A percentile compares a stretch with the other conserved stretches of the same genome.
Conservation (phyloP, 352 stramenopile species). For the Globisporangium camurandrum region DNA sequence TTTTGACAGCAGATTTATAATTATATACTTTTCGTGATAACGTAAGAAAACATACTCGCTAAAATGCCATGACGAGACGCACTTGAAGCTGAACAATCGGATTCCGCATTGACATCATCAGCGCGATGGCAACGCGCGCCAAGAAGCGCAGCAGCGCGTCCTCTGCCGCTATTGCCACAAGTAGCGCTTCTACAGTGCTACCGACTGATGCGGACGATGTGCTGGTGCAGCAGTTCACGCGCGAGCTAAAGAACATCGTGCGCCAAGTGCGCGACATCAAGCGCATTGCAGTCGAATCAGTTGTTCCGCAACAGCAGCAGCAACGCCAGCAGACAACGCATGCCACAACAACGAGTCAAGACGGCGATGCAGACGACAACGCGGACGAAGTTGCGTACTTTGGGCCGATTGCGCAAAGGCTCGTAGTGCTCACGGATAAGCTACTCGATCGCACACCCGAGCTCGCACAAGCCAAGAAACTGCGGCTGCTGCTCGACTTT, state of each 20-base stretch:
- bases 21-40: too few species aligned
- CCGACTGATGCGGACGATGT: constrained; percentile 15
- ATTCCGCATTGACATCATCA: too few species aligned
- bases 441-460: constrained; percentile 27
- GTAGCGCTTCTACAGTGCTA: too few species aligned
- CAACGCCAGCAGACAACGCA: neutral
- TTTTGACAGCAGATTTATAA: too few species aligned
- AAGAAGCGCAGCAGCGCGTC: too few species aligned
- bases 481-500: constrained; percentile 29
- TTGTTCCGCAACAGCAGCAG: constrained; percentile 1
- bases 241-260: constrained; percentile 51
- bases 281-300: constrained; percentile 12
- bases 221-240: constrained; percentile 42
- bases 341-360: neutral
- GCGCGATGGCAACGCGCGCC: too few species aligned
- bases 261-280: constrained; percentile 19
- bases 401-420: constrained; percentile 28
- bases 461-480: constrained; percentile 26
- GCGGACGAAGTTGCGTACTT: constrained; percentile 36
- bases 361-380: constrained; percentile 2
- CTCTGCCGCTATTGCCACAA: too few species aligned
- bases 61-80: too few species aligned
- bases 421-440: constrained; percentile 25
- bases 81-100: too few species aligned
- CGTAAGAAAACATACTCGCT: too few species aligned